Conservation (phyloP, 73 alveolate species). For the Durusdinium trenchii region DNA sequence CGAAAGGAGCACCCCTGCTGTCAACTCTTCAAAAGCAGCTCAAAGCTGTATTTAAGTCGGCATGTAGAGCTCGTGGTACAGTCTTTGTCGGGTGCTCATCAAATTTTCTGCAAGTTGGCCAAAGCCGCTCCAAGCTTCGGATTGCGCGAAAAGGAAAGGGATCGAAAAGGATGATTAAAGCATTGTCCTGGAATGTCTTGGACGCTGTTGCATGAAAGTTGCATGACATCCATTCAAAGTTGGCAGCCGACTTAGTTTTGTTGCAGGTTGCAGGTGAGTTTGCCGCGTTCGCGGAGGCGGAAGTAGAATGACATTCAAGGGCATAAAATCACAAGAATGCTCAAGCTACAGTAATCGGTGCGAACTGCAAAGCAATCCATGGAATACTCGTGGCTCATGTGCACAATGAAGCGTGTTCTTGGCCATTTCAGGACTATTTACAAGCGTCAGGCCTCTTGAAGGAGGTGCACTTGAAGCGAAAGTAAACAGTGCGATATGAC, state of each 20-base stretch:
- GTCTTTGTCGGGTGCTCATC: constrained; percentile 12
- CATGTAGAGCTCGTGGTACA: too few species aligned
- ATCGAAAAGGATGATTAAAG: background rate
- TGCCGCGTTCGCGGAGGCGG: constrained; percentile 81
- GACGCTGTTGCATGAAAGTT: background rate
- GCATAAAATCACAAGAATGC: background rate
- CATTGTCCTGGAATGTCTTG: background rate
- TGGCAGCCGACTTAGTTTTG: background rate
- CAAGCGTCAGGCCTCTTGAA: constrained; percentile 33
- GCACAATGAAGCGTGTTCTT: too few species aligned
- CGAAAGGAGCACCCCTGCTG: too few species aligned
- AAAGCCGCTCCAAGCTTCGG: constrained; percentile 27
- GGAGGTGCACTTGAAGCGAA: background rate
- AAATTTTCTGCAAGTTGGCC: constrained; percentile 17
- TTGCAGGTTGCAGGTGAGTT: constrained; percentile 88
- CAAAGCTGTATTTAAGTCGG: too few species aligned
- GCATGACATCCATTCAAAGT: too few species aligned
- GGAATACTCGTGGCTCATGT: too few species aligned
- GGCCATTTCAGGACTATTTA: background rate
- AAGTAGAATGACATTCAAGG: background rate
- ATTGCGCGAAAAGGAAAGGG: background rate
- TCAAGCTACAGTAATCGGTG: background rate
- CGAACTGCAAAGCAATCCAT: background rate
- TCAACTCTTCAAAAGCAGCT: too few species aligned
- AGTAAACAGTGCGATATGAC: background rate